A percentile compares a stretch with the other conserved stretches of the same genome.
These are phyloP conservation scores for Paratrypanosoma confusum DNA, from an alignment of 208 protist species.

Conservation along the genomic window DNA sequence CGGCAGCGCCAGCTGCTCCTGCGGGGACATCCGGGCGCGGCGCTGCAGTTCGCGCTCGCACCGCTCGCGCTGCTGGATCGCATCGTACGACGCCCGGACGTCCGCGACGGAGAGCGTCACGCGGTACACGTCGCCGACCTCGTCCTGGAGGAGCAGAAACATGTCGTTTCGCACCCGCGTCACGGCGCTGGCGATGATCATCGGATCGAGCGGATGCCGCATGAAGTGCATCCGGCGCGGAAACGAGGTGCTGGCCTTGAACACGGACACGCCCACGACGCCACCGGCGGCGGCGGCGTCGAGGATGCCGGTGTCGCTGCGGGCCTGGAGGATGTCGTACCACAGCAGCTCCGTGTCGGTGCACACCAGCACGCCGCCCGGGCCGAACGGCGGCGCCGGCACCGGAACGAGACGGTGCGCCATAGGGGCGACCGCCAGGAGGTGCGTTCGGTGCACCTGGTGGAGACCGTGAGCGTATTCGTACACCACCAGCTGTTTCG, in stretches of 20 bases:
- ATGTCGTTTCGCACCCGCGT: slow-evolving; percentile 81
- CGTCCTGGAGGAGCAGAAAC: slow-evolving; percentile 95
- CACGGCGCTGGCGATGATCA: slow-evolving; percentile 77
- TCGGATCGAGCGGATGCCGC: slow-evolving; percentile 67
- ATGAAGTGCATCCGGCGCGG: slow-evolving; percentile 74
- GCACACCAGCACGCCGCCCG: slow-evolving; percentile 96
- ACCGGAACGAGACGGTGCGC: slow-evolving; percentile 87
- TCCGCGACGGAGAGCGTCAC: slow-evolving; percentile 64
- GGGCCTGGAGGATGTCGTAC: slow-evolving; percentile 65
- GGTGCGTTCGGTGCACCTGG: slow-evolving; percentile 96
- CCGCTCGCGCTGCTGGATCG: slow-evolving; percentile 20
- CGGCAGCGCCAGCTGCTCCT: slow-evolving; percentile 1
- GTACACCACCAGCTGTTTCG: slow-evolving; percentile 92
- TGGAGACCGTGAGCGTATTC: slow-evolving; percentile 97
- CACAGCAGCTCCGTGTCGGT: slow-evolving; percentile 91
- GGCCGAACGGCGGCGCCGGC: slow-evolving; percentile 81
- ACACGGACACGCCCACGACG: slow-evolving; percentile 21
- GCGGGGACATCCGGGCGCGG: background rate
- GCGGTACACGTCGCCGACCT: slow-evolving; percentile 97
- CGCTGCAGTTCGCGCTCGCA: slow-evolving; percentile 1
- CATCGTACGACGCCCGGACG: slow-evolving; percentile 74
- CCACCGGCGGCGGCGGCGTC: slow-evolving; percentile 1
- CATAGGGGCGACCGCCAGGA: slow-evolving; percentile 78
- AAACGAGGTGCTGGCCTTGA: slow-evolving; percentile 66
- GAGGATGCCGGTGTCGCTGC: slow-evolving; percentile 8